Evolutionary conservation across 2,329 filamentous ascomycete species (phyloP), one percentile per base, ranked within the genome.

Genomic region (Penicillium griseofulvum): DNA sequence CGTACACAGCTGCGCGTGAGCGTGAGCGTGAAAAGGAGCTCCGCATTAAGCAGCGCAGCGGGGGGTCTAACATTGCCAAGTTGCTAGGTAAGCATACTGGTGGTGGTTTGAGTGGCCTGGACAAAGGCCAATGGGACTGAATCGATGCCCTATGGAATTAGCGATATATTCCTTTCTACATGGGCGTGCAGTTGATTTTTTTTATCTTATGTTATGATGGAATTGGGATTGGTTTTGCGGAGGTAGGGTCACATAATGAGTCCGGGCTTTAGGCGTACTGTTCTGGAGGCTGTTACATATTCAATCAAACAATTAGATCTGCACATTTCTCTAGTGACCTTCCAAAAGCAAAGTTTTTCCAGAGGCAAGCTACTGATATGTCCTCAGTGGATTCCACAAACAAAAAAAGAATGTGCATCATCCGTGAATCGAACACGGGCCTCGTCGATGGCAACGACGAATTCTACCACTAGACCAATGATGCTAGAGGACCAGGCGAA

Each of bases 1-100:
- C 82, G 19, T 82, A 76, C 52, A 71, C 74, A 22, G 74, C 82
- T 57, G 81, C 81, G 2, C 72, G 84, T 52, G 83, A 85, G 67
- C 79, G 78, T 63, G 83, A 86, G 72, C 76, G 83, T 17, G 82
- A 84, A 63, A 79, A 76, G 64, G 78, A 78, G 60, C 76, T 83
- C 44, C 76, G 71, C 57, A 76, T 77, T 67, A 78, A 80, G 66
- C 76, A 78, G 58, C 78, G 80, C 59, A 76, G 73, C 24, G 59
- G 65, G 2, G 61, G 66, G 14, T 67, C 71, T 1, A 71, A 66
- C 46, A 67, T 70, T 51, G 60, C 65, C 4, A 68, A 68, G 45
- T 68, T 81, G 54, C 50, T 74, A 65, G 70, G 71, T 33, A 75
- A 72, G 57, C 73, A 73, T 59, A 70, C 70, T 46, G 68, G 67